These are phyloP conservation scores for Artemisia annua DNA, from an alignment of 129 eudicot species.

Conservation along the genomic window DNA sequence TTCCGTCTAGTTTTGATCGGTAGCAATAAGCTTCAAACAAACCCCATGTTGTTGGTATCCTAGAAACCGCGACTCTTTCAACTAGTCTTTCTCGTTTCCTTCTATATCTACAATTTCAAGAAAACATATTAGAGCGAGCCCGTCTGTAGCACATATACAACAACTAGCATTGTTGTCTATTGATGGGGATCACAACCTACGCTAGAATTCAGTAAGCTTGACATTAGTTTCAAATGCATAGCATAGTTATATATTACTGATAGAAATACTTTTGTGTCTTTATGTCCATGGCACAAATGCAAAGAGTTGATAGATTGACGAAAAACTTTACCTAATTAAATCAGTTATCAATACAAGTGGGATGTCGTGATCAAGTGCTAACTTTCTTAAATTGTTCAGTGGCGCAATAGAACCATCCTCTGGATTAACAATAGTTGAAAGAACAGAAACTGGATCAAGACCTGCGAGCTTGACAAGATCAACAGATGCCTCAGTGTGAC, in stretches of 20 bases:
- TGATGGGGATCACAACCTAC: neutral
- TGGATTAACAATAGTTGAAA: slow-evolving; percentile 62
- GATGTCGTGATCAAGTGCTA: slow-evolving; percentile 62
- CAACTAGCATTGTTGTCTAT: neutral
- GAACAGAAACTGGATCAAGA: slow-evolving; percentile 59
- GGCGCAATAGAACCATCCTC: slow-evolving; percentile 78
- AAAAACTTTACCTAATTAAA: slow-evolving; percentile 56
- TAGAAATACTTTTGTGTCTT: too few relatives aligned
- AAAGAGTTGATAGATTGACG: too few relatives aligned
- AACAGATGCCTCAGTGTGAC: slow-evolving; percentile 92
- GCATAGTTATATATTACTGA: too few relatives aligned
- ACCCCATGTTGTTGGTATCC: slow-evolving; percentile 80
- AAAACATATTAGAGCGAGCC: neutral
- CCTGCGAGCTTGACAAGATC: slow-evolving; percentile 83
- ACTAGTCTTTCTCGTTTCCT: slow-evolving; percentile 84
- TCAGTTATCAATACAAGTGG: slow-evolving; percentile 80
- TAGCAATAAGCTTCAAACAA: slow-evolving; percentile 63
- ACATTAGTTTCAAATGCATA: too few relatives aligned
- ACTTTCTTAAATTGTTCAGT: slow-evolving; percentile 43
- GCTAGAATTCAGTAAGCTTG: neutral
- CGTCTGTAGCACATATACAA: neutral
- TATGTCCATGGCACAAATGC: too few relatives aligned
- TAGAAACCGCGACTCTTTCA: slow-evolving; percentile 60
- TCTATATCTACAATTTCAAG: slow-evolving; percentile 51
- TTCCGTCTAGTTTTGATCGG: slow-evolving; percentile 70